Evolutionary conservation across 1,139 yeast species (phyloP), one percentile per base, ranked within the genome.

Genomic region (Barnettozyma hawaiiensis): DNA sequence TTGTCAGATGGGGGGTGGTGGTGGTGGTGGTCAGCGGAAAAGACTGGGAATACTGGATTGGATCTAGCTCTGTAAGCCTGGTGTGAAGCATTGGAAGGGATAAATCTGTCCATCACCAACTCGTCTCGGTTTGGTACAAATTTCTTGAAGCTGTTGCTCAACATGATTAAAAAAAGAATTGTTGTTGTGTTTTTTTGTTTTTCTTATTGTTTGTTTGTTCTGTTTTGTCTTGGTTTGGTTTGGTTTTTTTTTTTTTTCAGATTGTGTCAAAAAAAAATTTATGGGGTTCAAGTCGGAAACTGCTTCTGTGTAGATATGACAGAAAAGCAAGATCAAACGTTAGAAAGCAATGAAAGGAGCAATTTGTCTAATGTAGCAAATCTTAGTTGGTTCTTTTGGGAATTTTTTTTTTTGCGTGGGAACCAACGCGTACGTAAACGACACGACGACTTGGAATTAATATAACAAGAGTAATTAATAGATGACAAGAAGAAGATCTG

Each of bases 81-180:
- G 7, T 52, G 56, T 1, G 65, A 62, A 1, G 65, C 48, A 11
- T 32, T 38, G 5, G 55, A 48, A 7, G 69, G 69, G 16, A 65
- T 64, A 39, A 54, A 64, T 37, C 69, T 51, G 42, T 65, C 69
- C 44, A 45, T 41, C 8, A 48, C 38, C 10, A 40, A 36, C 10
- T 43, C 52, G n/a, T 37, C 37, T n/a, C 22, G 22, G 18, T 35
- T 19, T 15, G 33, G 31, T 11, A 24, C 16, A 28, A 28, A 21
- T 7, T 37, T 35, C 12, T 32, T 35, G 33, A 42, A 45, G 21
- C 35, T 31, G 38, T 12, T 35, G 31, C 29, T 35, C 22, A 42
- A 31, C 47, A 45, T 45, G 32, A 11, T 19, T n/a, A 21, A 15
- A 27, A 6, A n/a, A n/a, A n/a, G n/a, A n/a, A n/a, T n/a, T n/a